Percentiles rank a stretch among this genome's conserved stretches.
Evolutionary conservation across 2,329 filamentous ascomycete genomes (phyloP).

Genomic region (Fusarium pseudograminearum): DNA sequence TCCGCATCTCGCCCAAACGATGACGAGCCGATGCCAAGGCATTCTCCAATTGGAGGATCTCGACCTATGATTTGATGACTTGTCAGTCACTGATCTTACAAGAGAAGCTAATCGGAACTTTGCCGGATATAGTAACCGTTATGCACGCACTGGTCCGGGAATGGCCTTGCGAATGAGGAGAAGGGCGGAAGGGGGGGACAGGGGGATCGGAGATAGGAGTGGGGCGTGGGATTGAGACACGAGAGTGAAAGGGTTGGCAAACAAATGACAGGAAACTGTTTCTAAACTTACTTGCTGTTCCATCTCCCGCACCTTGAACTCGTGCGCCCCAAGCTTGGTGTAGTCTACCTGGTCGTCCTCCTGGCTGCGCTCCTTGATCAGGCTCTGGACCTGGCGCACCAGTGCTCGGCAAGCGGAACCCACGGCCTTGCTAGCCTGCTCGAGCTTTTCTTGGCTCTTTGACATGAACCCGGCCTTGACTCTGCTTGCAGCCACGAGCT

Average conservation of each 20-base stretch:
- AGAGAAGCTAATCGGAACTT: constrained; percentile 10
- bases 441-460: constrained; percentile 92
- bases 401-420: constrained; percentile 87
- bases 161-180: constrained; percentile 16
- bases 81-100: constrained; percentile 32
- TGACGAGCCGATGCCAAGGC: constrained; percentile 81
- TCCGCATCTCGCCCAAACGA: constrained; percentile 95
- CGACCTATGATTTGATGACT: constrained; percentile 75
- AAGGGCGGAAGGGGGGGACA: not conserved
- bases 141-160: constrained; percentile 22
- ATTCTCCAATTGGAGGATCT: constrained; percentile 97
- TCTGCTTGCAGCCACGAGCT: constrained; percentile 93
- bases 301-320: constrained; percentile 99
- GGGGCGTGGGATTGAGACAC: constrained; percentile 8
- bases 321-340: constrained; percentile 85
- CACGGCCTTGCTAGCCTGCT: constrained; percentile 92
- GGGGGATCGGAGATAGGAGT: constrained; percentile 16
- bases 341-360: constrained; percentile 92
- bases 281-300: constrained; percentile 86
- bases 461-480: constrained; percentile 99
- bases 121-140: constrained; percentile 43
- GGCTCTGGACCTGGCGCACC: constrained; percentile 92
- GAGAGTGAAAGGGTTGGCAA: constrained; percentile 16
- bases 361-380: constrained; percentile 87
- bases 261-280: constrained; percentile 22